Evolutionary conservation across 2,329 filamentous ascomycete genomes (phyloP).

Genomic region (Blumeriella jaapii): DNA sequence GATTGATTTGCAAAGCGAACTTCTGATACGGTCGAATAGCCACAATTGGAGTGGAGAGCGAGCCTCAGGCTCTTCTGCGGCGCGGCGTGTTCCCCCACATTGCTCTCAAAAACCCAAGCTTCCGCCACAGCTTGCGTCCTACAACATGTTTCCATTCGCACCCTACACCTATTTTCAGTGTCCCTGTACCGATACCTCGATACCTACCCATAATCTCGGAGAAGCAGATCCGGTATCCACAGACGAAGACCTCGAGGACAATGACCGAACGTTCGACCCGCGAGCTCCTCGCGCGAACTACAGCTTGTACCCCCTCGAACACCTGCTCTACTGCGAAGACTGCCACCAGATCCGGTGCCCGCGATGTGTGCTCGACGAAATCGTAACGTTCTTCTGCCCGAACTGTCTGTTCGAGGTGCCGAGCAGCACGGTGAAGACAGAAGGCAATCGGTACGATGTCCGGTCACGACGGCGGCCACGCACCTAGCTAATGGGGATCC

Average conservation of each 20-base stretch:
- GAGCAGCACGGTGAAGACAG: slow-evolving; percentile 80
- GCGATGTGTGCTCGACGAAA: slow-evolving; percentile 84
- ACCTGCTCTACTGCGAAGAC: slow-evolving; percentile 93
- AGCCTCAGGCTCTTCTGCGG: too few species aligned
- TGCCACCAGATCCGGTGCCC: slow-evolving; percentile 94
- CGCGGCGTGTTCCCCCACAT: too few species aligned
- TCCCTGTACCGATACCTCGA: slow-evolving; percentile 44
- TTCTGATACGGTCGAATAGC: neutral
- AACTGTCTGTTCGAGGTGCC: slow-evolving; percentile 94
- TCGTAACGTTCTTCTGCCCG: slow-evolving; percentile 90
- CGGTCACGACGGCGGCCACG: neutral
- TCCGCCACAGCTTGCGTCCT: slow-evolving; percentile 1
- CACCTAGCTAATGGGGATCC: slow-evolving; percentile 5
- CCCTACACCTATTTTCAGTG: slow-evolving; percentile 59
- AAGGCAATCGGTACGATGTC: slow-evolving; percentile 69
- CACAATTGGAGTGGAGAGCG: too few species aligned
- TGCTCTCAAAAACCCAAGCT: slow-evolving; percentile 4
- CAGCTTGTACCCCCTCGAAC: slow-evolving; percentile 84
- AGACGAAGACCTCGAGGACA: slow-evolving; percentile 44
- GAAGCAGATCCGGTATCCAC: slow-evolving; percentile 25
- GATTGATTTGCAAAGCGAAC: too few species aligned
- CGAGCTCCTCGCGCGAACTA: slow-evolving; percentile 76
- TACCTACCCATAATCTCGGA: slow-evolving; percentile 23
- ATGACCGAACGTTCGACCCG: slow-evolving; percentile 77
- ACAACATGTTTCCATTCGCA: slow-evolving; percentile 38